Conservation (phyloP, 2,329 filamentous ascomycete species). For the Colletotrichum sp. region DNA sequence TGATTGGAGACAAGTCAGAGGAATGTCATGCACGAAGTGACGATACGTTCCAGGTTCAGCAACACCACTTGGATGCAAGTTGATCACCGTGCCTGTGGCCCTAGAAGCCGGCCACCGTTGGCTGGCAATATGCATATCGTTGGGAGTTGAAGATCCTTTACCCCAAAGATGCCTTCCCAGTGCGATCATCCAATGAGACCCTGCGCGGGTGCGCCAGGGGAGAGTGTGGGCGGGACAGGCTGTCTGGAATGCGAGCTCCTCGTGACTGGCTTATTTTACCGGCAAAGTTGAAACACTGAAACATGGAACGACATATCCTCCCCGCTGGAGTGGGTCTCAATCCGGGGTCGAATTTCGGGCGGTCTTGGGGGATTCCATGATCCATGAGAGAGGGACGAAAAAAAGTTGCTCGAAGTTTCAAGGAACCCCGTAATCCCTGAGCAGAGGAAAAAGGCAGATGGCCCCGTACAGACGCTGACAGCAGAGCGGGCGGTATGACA, state of each 20-base stretch:
- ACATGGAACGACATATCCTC: constrained; percentile 13
- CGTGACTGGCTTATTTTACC: constrained; percentile 9
- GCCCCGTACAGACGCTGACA: neutral
- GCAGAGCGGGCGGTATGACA: neutral
- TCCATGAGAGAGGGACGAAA: neutral
- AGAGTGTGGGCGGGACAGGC: neutral
- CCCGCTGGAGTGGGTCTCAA: constrained; percentile 7
- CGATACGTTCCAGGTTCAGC: neutral
- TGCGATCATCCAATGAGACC: neutral
- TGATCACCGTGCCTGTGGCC: neutral
- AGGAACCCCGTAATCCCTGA: neutral
- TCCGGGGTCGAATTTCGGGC: constrained; percentile 18
- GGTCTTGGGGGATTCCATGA: neutral
- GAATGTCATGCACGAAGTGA: neutral
- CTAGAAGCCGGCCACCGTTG: neutral
- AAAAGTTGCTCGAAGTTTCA: neutral
- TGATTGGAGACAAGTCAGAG: neutral
- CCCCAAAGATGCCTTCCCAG: neutral
- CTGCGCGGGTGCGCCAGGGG: neutral
- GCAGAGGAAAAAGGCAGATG: neutral
- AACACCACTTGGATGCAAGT: neutral
- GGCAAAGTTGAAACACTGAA: constrained; percentile 23
- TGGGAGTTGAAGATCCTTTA: neutral
- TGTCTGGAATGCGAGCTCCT: neutral
- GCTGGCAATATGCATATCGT: neutral